phyloP scores from a whole-genome alignment of 257 asterid species.

The Asclepias syriaca region DNA sequence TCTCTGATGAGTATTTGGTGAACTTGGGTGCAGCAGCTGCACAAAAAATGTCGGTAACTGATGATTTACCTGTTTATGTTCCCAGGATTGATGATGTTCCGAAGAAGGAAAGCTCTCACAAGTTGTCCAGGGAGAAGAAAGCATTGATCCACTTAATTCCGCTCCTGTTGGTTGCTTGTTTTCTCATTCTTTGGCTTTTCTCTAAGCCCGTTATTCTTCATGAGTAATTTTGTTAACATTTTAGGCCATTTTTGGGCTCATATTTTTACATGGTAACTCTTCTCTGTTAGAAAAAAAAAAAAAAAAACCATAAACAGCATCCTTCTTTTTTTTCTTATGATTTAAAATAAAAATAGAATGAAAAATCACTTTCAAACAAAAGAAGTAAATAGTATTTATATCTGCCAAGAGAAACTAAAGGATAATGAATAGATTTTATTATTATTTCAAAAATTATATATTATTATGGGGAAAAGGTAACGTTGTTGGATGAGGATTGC shows the following conservation, averaged over 20 bases:
- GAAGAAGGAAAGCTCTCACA: slow-evolving; percentile 36
- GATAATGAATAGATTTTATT: not conserved
- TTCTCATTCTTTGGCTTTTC: slow-evolving; percentile 52
- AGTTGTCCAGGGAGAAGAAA: slow-evolving; percentile 34
- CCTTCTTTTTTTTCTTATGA: too few relatives aligned
- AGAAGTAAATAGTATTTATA: too few relatives aligned
- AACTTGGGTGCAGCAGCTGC: slow-evolving; percentile 24
- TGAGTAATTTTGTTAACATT: not conserved
- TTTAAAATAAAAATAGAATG: not conserved
- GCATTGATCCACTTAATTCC: slow-evolving; percentile 51
- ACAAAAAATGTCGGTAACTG: slow-evolving; percentile 19
- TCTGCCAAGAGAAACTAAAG: not conserved
- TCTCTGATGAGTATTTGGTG: slow-evolving; percentile 41
- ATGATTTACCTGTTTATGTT: slow-evolving; percentile 16
- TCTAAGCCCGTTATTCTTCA: slow-evolving; percentile 16
- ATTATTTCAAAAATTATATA: too few relatives aligned
- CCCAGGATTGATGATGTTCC: slow-evolving; percentile 20
- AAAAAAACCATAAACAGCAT: too few relatives aligned
- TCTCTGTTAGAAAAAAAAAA: too few relatives aligned
- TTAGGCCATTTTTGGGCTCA: too few relatives aligned
- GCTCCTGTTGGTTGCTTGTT: slow-evolving; percentile 41
- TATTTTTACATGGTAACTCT: too few relatives aligned
- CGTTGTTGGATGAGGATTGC: too few relatives aligned
- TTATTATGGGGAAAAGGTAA: too few relatives aligned
- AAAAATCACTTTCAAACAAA: not conserved